Percentiles rank a stretch among this genome's conserved stretches.
Evolutionary conservation across 2,329 filamentous ascomycete species (phyloP).

Genomic region (Hypoxylon sp.): DNA sequence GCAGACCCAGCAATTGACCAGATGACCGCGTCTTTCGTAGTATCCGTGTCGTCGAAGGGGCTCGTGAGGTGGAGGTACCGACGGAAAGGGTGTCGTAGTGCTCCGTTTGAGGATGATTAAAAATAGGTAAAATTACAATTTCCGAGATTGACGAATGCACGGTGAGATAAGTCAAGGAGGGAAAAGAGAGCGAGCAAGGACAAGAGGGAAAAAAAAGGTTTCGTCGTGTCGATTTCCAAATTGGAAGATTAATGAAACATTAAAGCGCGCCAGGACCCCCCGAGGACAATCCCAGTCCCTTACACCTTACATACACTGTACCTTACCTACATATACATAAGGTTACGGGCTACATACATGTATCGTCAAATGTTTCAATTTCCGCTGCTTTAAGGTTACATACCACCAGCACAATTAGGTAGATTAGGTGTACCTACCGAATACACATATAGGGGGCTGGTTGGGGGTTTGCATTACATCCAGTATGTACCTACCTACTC

Average conservation of each 20-base stretch:
- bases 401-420: no score
- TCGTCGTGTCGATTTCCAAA: conserved; percentile 42
- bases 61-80: conserved; percentile 20
- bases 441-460: no score
- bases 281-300: conserved; percentile 6
- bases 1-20: conserved; percentile 19
- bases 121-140: conserved; percentile 40
- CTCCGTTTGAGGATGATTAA: conserved; percentile 17
- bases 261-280: conserved; percentile 33
- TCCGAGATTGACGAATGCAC: conserved; percentile 42
- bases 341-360: no score
- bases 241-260: conserved; percentile 46
- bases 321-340: no score
- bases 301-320: neutral
- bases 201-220: conserved; percentile 26
- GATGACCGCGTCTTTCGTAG: conserved; percentile 17
- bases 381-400: conserved; percentile 23
- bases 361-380: conserved; percentile 40
- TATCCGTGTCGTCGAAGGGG: conserved; percentile 12
- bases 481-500: neutral
- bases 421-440: no score
- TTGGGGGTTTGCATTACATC: no score
- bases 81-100: conserved; percentile 18
- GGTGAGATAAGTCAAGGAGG: conserved; percentile 19
- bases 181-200: conserved; percentile 23